Conservation (phyloP, 768 basidiomycete genomes). For the Tricholoma flavovirens region DNA sequence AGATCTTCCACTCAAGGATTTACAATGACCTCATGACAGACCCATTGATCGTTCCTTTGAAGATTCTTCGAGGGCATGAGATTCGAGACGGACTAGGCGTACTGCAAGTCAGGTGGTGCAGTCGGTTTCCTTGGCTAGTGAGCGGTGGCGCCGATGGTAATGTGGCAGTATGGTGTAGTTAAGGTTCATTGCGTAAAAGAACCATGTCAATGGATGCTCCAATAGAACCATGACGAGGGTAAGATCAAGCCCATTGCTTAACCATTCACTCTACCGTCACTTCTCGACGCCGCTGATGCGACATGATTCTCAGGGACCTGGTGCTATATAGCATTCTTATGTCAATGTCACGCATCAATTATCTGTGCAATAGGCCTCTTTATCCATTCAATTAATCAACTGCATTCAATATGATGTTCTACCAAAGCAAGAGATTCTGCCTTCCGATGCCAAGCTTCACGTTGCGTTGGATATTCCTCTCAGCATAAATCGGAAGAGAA, state of each 20-base stretch:
- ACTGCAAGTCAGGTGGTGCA: constrained; percentile 85
- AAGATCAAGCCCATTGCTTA: neutral
- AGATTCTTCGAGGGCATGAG: constrained; percentile 90
- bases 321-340: neutral
- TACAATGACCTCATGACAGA: constrained; percentile 96
- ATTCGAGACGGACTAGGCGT: constrained; percentile 86
- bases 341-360: neutral
- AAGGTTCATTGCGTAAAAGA: constrained; percentile 9
- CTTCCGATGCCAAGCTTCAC: neutral
- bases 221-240: neutral
- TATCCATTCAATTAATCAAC: neutral
- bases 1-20: constrained; percentile 93
- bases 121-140: constrained; percentile 86
- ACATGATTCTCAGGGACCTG: constrained; percentile 6
- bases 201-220: neutral
- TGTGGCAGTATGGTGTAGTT: constrained; percentile 85
- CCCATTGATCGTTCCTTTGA: constrained; percentile 94
- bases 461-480: neutral
- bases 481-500: constrained; percentile 12
- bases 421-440: neutral
- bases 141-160: constrained; percentile 91
- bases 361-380: constrained; percentile 1
- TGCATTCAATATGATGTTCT: neutral
- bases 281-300: neutral
- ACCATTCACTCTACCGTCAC: neutral